Percentiles rank a stretch among this genome's conserved stretches.
phyloP scores from a whole-genome alignment of 257 asterid species.

The Datura wrightii region DNA sequence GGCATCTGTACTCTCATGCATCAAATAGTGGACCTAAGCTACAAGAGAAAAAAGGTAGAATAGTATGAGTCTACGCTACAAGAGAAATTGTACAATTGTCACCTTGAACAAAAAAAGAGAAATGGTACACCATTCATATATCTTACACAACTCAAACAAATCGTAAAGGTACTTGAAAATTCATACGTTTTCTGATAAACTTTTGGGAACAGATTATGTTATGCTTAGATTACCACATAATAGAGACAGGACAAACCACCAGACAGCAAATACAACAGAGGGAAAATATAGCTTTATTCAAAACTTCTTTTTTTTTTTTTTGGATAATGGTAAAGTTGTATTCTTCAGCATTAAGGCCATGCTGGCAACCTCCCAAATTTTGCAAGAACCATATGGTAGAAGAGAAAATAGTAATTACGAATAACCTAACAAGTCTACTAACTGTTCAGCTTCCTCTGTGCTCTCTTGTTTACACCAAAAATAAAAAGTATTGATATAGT shows the following conservation, averaged over 20 bases:
- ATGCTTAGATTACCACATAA: background rate
- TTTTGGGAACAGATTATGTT: background rate
- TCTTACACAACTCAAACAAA: slow-evolving; percentile 8
- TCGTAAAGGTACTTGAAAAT: slow-evolving; percentile 20
- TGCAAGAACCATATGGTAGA: too few species aligned
- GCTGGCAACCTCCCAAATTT: too few species aligned
- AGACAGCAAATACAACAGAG: background rate
- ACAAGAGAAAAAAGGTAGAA: background rate
- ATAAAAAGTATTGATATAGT: too few species aligned
- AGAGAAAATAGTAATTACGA: too few species aligned
- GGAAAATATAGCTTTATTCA: background rate
- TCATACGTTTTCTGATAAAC: background rate
- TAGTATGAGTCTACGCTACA: background rate
- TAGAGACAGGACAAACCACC: background rate
- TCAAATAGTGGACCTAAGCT: slow-evolving; percentile 24
- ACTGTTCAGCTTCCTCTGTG: too few species aligned
- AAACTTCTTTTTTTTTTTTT: background rate
- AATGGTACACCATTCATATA: background rate
- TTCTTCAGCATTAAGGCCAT: too few species aligned
- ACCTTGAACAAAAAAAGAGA: slow-evolving; percentile 16
- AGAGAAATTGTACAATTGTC: background rate
- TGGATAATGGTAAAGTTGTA: too few species aligned
- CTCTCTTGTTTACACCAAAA: too few species aligned
- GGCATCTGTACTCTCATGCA: background rate
- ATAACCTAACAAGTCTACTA: too few species aligned